These are phyloP conservation scores for Penicillium sp. DNA, from an alignment of 2,329 filamentous ascomycete genomes.

Conservation along the genomic window DNA sequence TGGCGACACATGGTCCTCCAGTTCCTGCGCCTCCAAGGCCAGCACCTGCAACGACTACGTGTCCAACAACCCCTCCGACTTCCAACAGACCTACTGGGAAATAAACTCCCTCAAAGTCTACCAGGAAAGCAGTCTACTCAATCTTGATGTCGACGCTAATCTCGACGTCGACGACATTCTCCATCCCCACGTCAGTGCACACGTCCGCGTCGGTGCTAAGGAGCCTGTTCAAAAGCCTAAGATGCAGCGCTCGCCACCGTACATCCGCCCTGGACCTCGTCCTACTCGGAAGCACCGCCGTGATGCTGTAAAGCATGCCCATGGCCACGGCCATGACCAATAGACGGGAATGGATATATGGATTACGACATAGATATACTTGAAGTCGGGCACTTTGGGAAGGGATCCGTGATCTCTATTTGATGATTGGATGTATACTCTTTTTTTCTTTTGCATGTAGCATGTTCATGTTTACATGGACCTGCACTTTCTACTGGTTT, in stretches of 20 bases:
- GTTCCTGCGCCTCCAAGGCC: slow-evolving; percentile 58
- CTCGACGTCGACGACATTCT: background rate
- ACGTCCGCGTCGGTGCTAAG: background rate
- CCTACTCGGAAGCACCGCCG: slow-evolving; percentile 13
- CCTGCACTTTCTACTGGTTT: background rate
- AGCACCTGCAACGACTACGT: slow-evolving; percentile 68
- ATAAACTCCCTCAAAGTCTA: slow-evolving; percentile 68
- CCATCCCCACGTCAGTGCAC: slow-evolving; percentile 3
- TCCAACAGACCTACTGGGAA: slow-evolving; percentile 69
- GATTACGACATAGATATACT: background rate
- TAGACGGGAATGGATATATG: background rate
- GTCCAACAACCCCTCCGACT: slow-evolving; percentile 62
- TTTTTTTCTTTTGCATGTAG: background rate
- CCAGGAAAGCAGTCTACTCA: slow-evolving; percentile 25
- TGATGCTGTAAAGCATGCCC: slow-evolving; percentile 9
- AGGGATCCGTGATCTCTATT: slow-evolving; percentile 8
- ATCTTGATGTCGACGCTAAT: background rate
- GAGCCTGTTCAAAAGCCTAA: slow-evolving; percentile 1
- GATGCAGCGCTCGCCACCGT: background rate
- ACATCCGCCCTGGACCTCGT: slow-evolving; percentile 7
- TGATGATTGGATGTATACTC: background rate
- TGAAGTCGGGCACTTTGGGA: background rate
- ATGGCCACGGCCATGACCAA: background rate
- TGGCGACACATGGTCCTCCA: slow-evolving; percentile 59
- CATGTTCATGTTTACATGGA: background rate